Percentiles rank a stretch among this genome's conserved stretches.
phyloP scores from a whole-genome alignment of 768 basidiomycete species.

The Tricholoma furcatifolium region DNA sequence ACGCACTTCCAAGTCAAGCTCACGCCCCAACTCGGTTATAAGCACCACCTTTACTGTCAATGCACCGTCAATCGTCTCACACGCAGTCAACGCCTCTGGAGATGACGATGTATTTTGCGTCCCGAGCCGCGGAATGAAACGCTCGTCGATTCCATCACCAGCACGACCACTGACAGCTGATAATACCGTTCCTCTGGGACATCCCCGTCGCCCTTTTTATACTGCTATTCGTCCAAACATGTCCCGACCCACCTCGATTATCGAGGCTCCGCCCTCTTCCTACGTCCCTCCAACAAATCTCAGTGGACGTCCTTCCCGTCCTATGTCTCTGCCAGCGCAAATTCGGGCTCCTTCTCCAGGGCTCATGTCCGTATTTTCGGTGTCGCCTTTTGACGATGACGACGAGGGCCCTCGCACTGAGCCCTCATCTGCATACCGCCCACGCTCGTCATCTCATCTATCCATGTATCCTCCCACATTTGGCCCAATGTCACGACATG shows the following conservation, averaged over 20 bases:
- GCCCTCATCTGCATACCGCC: slow-evolving; percentile 17
- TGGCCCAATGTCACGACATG: slow-evolving; percentile 20
- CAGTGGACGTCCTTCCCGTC: not conserved
- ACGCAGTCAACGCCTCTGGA: slow-evolving; percentile 6
- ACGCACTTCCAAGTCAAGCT: slow-evolving; percentile 20
- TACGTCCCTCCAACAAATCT: not conserved
- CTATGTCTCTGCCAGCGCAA: slow-evolving; percentile 13
- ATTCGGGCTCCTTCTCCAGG: slow-evolving; percentile 16
- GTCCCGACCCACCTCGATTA: slow-evolving; percentile 12
- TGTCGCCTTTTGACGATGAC: slow-evolving; percentile 9
- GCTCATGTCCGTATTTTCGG: slow-evolving; percentile 17
- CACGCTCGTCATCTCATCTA: not conserved
- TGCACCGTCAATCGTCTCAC: not conserved
- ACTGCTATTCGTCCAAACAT: slow-evolving; percentile 43
- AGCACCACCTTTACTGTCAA: slow-evolving; percentile 3
- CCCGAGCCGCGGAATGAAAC: not conserved
- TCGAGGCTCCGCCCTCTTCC: slow-evolving; percentile 4
- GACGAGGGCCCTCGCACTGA: slow-evolving; percentile 9
- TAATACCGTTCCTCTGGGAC: slow-evolving; percentile 41
- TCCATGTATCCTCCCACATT: slow-evolving; percentile 20
- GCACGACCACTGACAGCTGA: slow-evolving; percentile 22
- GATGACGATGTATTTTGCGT: slow-evolving; percentile 10
- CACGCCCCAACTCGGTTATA: slow-evolving; percentile 26
- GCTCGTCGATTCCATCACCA: slow-evolving; percentile 15
- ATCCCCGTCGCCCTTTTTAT: slow-evolving; percentile 54